Base-by-base conservation (phyloP, 768 basidiomycete species). In the Lentinula guzmanii region DNA sequence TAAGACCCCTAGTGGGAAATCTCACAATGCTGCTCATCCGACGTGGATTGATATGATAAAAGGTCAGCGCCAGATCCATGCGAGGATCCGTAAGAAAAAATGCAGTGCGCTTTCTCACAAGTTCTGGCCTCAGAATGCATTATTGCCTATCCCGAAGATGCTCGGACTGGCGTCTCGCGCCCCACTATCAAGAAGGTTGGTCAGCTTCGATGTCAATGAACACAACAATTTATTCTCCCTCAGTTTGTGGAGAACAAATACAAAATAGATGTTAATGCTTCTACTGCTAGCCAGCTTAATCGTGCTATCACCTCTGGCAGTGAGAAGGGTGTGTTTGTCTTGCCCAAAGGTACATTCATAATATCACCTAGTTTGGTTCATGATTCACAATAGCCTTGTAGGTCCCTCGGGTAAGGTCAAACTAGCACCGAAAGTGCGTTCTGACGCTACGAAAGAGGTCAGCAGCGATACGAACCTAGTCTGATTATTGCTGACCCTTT, bases 201-300 rank as follows among this genome's bases (percentile, higher is more conserved):
- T 57, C 58, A 56, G 41, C 61, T 61, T 9, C 52, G 64, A 61
- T 60, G 60, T 52, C n/a, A 59, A 54, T 54, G 60, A 54, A 61
- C 58, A 61, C 53, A 48, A 61, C 42, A 56, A 62, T 62, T 63
- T 60, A 62, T 63, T 63, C 60, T 60, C 61, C 48, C 58, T 54
- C 21, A 94, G 92, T 82, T 93, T 73, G 86, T 95, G 61, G 91
- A 93, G 76, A 79, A 83, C 65, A 89, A 84, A 69, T 96, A 93
- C 79, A 85, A 86, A 70, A 78, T 96, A 66, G 83, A 86, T 68
- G 81, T 91, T 67, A 87, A 86, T 66, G 82, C 86, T 64, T 76
- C 90, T 10, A 85, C 91, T 71, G 81, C 81, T 66, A 85, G 80
- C 64, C 87, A 92, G 76, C 84, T 97, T 72, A 88, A 86, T 71